Evolutionary conservation across 208 protist species (phyloP).

Genomic region (Acanthamoeba polyphaga): DNA sequence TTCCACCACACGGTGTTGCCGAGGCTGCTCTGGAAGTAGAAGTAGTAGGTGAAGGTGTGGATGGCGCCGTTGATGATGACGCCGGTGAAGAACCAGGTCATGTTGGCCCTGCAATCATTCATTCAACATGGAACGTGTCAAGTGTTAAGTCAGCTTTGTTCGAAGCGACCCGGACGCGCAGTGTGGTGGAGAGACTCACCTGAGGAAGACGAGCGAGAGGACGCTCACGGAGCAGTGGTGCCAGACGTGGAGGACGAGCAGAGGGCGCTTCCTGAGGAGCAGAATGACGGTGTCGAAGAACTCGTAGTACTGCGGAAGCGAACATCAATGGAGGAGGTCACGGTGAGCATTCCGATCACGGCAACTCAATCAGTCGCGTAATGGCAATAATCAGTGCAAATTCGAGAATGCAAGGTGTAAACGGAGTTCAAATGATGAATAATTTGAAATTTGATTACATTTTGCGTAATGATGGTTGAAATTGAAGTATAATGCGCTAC

Average conservation of each 20-base stretch:
- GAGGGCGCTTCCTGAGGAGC: conserved; percentile 69
- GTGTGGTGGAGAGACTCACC: background rate
- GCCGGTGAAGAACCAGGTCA: background rate
- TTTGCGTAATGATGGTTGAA: background rate
- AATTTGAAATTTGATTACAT: too few relatives aligned
- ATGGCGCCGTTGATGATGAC: conserved; percentile 66
- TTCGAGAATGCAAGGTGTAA: too few relatives aligned
- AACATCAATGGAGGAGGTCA: background rate
- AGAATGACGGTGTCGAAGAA: conserved; percentile 83
- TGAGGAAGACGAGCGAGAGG: conserved; percentile 65
- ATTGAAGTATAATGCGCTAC: background rate
- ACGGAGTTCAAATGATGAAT: too few relatives aligned
- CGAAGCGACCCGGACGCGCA: background rate
- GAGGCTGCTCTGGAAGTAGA: conserved; percentile 23
- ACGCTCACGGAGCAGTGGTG: conserved; percentile 75
- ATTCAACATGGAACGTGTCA: too few relatives aligned
- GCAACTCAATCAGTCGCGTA: too few relatives aligned
- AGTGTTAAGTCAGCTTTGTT: background rate
- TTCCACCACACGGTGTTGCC: conserved; percentile 68
- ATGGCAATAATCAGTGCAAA: too few relatives aligned
- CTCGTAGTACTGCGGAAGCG: conserved; percentile 80
- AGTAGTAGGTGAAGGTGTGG: conserved; percentile 75
- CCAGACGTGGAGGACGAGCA: conserved; percentile 81
- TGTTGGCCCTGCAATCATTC: conserved; percentile 12
- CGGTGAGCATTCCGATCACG: too few relatives aligned